phyloP scores from a whole-genome alignment of 2,329 filamentous ascomycete genomes.

The Podosphaera xanthii region DNA sequence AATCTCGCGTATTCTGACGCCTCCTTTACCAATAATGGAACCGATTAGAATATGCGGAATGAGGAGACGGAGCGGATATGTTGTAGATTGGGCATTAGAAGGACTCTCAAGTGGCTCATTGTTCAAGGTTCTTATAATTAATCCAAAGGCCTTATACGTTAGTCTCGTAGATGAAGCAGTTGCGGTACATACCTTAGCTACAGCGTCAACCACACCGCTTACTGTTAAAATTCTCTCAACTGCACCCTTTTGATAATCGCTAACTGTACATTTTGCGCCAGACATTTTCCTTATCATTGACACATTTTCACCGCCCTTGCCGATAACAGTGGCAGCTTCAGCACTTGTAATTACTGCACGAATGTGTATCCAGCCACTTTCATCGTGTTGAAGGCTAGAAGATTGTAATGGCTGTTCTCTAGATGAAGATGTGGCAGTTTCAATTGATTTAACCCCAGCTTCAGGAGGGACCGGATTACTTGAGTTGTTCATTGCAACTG shows the following conservation, averaged over 20 bases:
- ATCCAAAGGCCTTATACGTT: slow-evolving; percentile 58
- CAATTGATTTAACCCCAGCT: slow-evolving; percentile 27
- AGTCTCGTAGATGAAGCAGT: background rate
- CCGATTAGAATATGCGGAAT: slow-evolving; percentile 95
- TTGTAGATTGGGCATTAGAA: slow-evolving; percentile 86
- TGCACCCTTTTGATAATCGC: slow-evolving; percentile 90
- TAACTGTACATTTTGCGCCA: slow-evolving; percentile 94
- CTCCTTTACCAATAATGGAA: slow-evolving; percentile 94
- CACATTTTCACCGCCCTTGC: slow-evolving; percentile 96
- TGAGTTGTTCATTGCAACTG: slow-evolving; percentile 32
- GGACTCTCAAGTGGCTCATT: slow-evolving; percentile 77
- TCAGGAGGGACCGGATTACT: slow-evolving; percentile 48
- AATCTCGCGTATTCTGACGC: slow-evolving; percentile 89
- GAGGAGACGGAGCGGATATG: slow-evolving; percentile 82
- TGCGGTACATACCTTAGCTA: slow-evolving; percentile 56
- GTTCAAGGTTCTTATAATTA: slow-evolving; percentile 95
- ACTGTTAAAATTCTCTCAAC: slow-evolving; percentile 96
- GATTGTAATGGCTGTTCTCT: slow-evolving; percentile 10
- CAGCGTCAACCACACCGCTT: slow-evolving; percentile 86
- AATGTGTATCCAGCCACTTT: slow-evolving; percentile 91
- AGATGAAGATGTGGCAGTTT: slow-evolving; percentile 23
- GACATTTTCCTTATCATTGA: slow-evolving; percentile 89
- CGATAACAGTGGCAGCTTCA: slow-evolving; percentile 92
- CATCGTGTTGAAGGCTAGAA: slow-evolving; percentile 46
- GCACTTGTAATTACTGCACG: slow-evolving; percentile 92